A percentile compares a stretch with the other conserved stretches of the same genome.
Evolutionary conservation across 169 alveolate species (phyloP).

Genomic region (Cryptosporidium tyzzeri): DNA sequence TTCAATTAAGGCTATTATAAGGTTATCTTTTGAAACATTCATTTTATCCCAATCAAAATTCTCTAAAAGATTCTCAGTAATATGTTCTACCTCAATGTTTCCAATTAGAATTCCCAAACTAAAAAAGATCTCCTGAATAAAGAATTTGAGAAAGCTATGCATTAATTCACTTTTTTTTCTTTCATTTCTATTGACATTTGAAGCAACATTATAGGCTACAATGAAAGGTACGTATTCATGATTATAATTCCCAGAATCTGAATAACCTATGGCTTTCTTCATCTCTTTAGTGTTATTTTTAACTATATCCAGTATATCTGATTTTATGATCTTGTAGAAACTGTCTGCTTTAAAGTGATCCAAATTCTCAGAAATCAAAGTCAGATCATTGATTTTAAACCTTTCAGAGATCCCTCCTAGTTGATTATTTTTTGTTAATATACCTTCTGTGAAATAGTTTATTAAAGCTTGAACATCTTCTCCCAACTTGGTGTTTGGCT

Average conservation of each 20-base stretch:
- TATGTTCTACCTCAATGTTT: constrained; percentile 15
- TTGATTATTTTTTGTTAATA: not conserved
- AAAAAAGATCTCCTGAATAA: constrained; percentile 35
- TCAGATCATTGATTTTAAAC: constrained; percentile 21
- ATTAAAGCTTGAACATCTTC: constrained; percentile 9
- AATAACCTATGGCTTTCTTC: constrained; percentile 13
- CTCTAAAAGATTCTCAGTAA: not conserved
- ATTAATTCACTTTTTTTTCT: not conserved
- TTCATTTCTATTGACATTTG: not conserved
- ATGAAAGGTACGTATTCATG: constrained; percentile 41
- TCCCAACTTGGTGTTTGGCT: not conserved
- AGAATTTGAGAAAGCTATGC: constrained; percentile 6
- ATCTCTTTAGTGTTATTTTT: not conserved
- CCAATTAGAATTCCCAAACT: constrained; percentile 44
- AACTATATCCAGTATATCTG: constrained; percentile 1
- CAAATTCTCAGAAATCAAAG: not conserved
- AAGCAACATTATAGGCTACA: constrained; percentile 24
- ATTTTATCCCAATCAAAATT: constrained; percentile 14
- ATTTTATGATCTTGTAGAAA: constrained; percentile 31
- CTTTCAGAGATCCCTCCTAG: not conserved
- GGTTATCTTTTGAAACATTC: constrained; percentile 8
- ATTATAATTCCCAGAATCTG: constrained; percentile 2
- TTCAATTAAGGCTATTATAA: not conserved
- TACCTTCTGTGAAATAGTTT: not conserved
- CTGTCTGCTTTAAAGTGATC: not conserved